Percentiles rank a stretch among this genome's conserved stretches.
These are phyloP conservation scores for Coniochaeta prunicola DNA, from an alignment of 2,329 filamentous ascomycete genomes.

Conservation along the genomic window DNA sequence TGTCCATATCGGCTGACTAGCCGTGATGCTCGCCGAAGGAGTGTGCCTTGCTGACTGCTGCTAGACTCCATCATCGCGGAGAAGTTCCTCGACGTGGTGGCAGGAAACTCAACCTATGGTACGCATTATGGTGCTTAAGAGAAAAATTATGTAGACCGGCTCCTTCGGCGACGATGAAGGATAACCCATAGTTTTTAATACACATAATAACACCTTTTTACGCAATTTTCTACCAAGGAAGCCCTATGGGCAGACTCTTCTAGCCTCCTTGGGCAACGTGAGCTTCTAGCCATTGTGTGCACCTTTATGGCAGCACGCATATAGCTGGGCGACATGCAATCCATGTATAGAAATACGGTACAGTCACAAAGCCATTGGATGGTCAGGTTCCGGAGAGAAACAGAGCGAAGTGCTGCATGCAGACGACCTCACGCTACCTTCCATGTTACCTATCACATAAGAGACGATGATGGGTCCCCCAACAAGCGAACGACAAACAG, in stretches of 20 bases:
- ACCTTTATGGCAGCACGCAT: neutral
- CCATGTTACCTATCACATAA: neutral
- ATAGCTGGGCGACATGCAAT: neutral
- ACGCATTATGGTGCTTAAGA: conserved; percentile 16
- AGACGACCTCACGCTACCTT: neutral
- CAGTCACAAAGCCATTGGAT: neutral
- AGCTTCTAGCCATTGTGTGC: neutral
- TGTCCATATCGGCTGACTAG: conserved; percentile 10
- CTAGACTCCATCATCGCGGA: conserved; percentile 29
- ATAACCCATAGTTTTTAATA: neutral
- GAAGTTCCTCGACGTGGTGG: conserved; percentile 32
- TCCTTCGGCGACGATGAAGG: too few species aligned
- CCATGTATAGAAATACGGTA: neutral
- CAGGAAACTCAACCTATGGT: conserved; percentile 32
- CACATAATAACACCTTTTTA: neutral
- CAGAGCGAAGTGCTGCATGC: neutral
- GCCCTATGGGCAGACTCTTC: neutral
- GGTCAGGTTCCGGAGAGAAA: neutral
- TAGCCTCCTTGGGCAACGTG: neutral
- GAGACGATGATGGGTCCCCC: neutral
- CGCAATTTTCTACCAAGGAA: neutral
- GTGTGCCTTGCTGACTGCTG: neutral
- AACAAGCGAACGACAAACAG: neutral
- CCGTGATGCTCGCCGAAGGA: neutral
- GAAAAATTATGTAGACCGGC: neutral